A percentile compares a stretch with the other conserved stretches of the same genome.
phyloP scores from a whole-genome alignment of 306 rosid species.

The Castanospermum australe region DNA sequence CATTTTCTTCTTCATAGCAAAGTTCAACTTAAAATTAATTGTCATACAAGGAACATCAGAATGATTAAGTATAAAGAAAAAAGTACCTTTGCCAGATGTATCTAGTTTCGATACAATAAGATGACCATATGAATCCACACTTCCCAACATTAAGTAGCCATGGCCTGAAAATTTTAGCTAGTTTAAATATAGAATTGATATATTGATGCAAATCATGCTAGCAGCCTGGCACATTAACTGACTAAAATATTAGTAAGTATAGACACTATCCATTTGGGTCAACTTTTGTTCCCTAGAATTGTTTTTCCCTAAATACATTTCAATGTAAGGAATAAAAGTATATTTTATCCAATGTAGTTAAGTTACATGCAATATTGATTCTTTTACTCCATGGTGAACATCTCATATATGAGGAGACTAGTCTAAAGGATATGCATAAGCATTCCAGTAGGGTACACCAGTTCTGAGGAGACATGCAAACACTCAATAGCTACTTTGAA shows the following conservation, averaged over 20 bases:
- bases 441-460: background rate
- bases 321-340: background rate
- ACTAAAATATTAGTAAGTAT: background rate
- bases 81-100: conserved; percentile 60
- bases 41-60: background rate
- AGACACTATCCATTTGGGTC: background rate
- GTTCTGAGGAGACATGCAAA: background rate
- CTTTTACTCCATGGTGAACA: background rate
- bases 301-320: background rate
- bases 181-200: conserved; percentile 5
- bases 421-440: background rate
- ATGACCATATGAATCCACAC: conserved; percentile 87
- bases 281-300: background rate
- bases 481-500: background rate
- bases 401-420: background rate
- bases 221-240: background rate
- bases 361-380: background rate
- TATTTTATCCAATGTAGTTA: background rate
- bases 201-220: background rate
- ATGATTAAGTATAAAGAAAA: conserved; percentile 8
- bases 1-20: background rate
- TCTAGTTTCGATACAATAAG: conserved; percentile 85
- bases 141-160: conserved; percentile 69
- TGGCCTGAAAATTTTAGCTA: conserved; percentile 46
- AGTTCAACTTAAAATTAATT: conserved; percentile 11